Conservation (phyloP, 2,329 filamentous ascomycete species). For the Elsinoe necatrix region DNA sequence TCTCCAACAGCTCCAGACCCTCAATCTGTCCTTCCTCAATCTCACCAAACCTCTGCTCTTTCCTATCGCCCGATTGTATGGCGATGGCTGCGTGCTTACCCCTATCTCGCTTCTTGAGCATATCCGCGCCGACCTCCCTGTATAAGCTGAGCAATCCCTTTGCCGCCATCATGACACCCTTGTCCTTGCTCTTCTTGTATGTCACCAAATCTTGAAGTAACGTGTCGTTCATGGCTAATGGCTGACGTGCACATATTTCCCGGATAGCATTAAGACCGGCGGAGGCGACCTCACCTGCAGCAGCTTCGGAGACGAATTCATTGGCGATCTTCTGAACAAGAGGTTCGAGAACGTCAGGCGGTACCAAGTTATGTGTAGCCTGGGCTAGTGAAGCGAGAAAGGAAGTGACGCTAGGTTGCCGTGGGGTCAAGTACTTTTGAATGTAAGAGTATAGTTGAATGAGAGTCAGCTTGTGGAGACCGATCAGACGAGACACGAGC, state of each 20-base stretch:
- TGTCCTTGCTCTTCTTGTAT: conserved; percentile 96
- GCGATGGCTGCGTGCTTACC: conserved; percentile 86
- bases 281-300: conserved; percentile 80
- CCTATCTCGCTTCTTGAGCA: conserved; percentile 81
- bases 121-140: conserved; percentile 79
- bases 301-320: conserved; percentile 87
- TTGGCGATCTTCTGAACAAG: conserved; percentile 93
- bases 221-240: conserved; percentile 91
- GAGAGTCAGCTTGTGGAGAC: conserved; percentile 83
- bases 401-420: conserved; percentile 82
- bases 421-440: conserved; percentile 76
- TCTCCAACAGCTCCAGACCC: conserved; percentile 79
- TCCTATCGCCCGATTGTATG: conserved; percentile 64
- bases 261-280: conserved; percentile 91
- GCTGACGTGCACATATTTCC: conserved; percentile 86
- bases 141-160: conserved; percentile 86
- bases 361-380: conserved; percentile 81
- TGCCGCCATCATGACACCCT: conserved; percentile 97
- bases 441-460: conserved; percentile 94
- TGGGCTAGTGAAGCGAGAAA: conserved; percentile 90
- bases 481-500: conserved; percentile 81
- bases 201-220: conserved; percentile 92
- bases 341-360: conserved; percentile 84
- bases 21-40: conserved; percentile 75
- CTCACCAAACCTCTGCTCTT: conserved; percentile 74